Evolutionary conservation across 495 filamentous ascomycete genomes (phyloP).

Genomic region (Xylaria longipes): DNA sequence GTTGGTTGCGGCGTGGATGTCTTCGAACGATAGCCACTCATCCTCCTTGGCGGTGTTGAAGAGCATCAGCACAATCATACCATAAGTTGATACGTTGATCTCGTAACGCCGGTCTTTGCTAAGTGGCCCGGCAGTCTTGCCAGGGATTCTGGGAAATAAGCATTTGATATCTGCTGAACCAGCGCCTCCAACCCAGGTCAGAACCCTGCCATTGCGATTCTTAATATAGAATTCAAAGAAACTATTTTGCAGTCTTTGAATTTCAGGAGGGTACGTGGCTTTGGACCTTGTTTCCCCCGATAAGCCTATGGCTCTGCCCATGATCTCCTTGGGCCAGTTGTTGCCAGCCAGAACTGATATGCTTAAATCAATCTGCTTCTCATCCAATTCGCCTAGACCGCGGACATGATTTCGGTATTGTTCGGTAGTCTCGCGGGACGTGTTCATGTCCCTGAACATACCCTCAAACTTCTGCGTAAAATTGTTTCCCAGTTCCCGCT

Average conservation of each 20-base stretch:
- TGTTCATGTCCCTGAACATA: conserved; percentile 98
- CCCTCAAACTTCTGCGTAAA: conserved; percentile 93
- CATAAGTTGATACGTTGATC: conserved; percentile 90
- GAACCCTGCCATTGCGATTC: conserved; percentile 82
- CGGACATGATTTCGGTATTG: conserved; percentile 74
- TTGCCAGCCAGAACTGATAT: conserved; percentile 90
- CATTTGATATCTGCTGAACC: conserved; percentile 88
- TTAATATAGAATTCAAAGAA: conserved; percentile 91
- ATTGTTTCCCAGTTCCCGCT: conserved; percentile 89
- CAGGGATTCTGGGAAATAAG: conserved; percentile 69
- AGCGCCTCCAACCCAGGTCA: conserved; percentile 75
- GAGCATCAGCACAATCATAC: conserved; percentile 85
- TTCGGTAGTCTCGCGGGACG: conserved; percentile 82
- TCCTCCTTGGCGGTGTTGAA: conserved; percentile 81
- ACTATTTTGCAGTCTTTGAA: conserved; percentile 79
- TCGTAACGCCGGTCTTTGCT: conserved; percentile 81
- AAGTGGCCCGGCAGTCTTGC: conserved; percentile 66
- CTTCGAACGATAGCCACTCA: conserved; percentile 76
- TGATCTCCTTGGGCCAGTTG: conserved; percentile 90
- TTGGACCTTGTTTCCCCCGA: conserved; percentile 59
- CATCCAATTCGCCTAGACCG: conserved; percentile 66
- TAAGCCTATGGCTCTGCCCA: conserved; percentile 54
- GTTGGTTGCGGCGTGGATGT: conserved; percentile 81
- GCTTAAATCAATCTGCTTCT: conserved; percentile 74
- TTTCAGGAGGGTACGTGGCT: conserved; percentile 74